Conservation (phyloP, 805 yeast species). For the Komagataella populi region DNA sequence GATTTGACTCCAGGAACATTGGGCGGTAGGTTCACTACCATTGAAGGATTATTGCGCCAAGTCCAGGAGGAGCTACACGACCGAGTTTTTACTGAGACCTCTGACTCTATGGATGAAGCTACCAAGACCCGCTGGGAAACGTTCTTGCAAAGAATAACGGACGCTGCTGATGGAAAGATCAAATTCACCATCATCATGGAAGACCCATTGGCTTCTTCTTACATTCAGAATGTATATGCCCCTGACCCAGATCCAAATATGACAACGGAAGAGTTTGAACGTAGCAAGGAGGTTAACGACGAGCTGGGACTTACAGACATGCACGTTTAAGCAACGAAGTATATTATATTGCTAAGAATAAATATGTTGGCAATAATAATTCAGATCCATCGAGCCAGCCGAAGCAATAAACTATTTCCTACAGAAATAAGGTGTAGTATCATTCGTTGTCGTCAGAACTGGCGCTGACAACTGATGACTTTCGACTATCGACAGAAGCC, state of each 20-base stretch:
- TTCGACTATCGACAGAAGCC: neutral
- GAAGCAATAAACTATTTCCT: neutral
- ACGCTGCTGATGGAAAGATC: conserved; percentile 69
- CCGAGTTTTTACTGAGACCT: conserved; percentile 73
- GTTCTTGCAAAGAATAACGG: conserved; percentile 61
- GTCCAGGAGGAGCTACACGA: conserved; percentile 81
- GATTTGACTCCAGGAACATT: conserved; percentile 93
- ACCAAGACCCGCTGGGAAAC: conserved; percentile 72
- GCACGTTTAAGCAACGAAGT: conserved; percentile 4
- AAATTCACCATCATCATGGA: conserved; percentile 80
- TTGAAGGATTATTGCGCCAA: conserved; percentile 85
- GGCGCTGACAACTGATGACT: neutral
- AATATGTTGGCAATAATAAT: neutral
- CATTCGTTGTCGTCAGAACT: neutral
- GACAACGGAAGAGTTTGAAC: conserved; percentile 80
- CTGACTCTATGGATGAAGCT: conserved; percentile 80
- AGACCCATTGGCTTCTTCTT: conserved; percentile 92
- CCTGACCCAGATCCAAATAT: conserved; percentile 97
- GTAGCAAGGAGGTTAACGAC: conserved; percentile 84
- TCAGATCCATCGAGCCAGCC: neutral
- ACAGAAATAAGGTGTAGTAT: neutral
- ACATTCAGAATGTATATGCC: conserved; percentile 96
- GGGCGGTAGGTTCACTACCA: conserved; percentile 95
- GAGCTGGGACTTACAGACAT: conserved; percentile 68
- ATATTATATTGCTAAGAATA: neutral